A percentile compares a stretch with the other conserved stretches of the same genome.
These are phyloP conservation scores for Lentinula raphanica DNA, from an alignment of 768 basidiomycete species.

Conservation along the genomic window DNA sequence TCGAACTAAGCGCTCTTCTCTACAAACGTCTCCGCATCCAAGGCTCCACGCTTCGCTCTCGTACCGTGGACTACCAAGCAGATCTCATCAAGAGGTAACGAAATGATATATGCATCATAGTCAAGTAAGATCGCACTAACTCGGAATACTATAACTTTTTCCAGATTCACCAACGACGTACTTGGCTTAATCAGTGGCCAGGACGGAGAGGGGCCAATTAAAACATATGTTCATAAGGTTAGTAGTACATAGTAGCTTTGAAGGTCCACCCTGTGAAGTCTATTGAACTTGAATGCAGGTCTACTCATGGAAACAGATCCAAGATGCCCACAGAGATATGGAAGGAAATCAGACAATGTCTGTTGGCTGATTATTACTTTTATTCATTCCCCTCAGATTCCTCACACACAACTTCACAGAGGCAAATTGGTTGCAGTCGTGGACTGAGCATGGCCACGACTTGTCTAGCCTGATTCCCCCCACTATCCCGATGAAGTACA, in stretches of 20 bases:
- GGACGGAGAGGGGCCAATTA: slow-evolving; percentile 54
- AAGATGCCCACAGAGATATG: slow-evolving; percentile 81
- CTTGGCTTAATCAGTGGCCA: slow-evolving; percentile 55
- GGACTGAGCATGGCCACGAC: neutral
- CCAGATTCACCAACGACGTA: slow-evolving; percentile 51
- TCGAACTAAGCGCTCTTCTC: slow-evolving; percentile 63
- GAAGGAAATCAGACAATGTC: slow-evolving; percentile 56
- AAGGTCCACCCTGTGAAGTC: slow-evolving; percentile 3
- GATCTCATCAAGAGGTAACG: slow-evolving; percentile 57
- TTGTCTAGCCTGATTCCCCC: too few species aligned
- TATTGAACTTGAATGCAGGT: slow-evolving; percentile 38
- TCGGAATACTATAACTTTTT: neutral
- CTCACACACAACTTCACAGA: slow-evolving; percentile 11
- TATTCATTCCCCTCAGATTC: neutral
- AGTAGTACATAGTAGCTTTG: slow-evolving; percentile 18
- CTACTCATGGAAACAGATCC: slow-evolving; percentile 76
- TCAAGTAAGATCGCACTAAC: neutral
- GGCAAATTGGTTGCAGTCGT: slow-evolving; percentile 27
- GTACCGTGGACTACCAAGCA: slow-evolving; percentile 70
- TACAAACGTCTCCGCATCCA: slow-evolving; percentile 84
- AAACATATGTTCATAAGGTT: slow-evolving; percentile 77
- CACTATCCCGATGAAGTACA: too few species aligned
- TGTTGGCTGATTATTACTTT: slow-evolving; percentile 11
- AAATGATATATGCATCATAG: too few species aligned
- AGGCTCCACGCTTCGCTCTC: slow-evolving; percentile 81